Conservation (phyloP, 768 basidiomycete genomes). For the Pleurotus platypus region DNA sequence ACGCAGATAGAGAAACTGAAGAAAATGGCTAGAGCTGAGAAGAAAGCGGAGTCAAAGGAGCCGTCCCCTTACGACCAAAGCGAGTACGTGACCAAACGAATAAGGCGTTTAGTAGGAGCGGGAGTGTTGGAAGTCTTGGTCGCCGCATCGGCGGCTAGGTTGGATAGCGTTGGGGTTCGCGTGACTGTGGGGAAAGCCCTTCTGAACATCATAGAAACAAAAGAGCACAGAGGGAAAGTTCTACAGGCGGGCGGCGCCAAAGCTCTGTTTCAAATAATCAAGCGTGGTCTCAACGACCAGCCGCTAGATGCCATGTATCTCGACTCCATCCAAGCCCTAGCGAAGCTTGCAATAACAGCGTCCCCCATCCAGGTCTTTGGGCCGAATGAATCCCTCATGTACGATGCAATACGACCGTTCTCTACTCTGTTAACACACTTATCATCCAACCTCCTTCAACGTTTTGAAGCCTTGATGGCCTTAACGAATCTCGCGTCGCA, state of each 20-base stretch:
- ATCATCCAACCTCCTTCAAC: slow-evolving; percentile 70
- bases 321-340: slow-evolving; percentile 79
- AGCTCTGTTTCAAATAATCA: slow-evolving; percentile 55
- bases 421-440: slow-evolving; percentile 68
- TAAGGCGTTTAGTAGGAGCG: slow-evolving; percentile 50
- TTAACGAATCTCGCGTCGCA: slow-evolving; percentile 92
- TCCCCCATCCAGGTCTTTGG: slow-evolving; percentile 91
- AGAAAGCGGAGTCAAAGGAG: slow-evolving; percentile 21
- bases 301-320: slow-evolving; percentile 43
- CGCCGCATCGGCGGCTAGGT: slow-evolving; percentile 40
- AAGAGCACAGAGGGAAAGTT: slow-evolving; percentile 71
- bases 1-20: slow-evolving; percentile 77
- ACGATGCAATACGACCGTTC: slow-evolving; percentile 84
- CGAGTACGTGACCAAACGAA: slow-evolving; percentile 58
- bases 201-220: slow-evolving; percentile 73
- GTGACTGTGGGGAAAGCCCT: slow-evolving; percentile 56
- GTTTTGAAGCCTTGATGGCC: slow-evolving; percentile 94
- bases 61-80: slow-evolving; percentile 56
- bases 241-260: slow-evolving; percentile 79
- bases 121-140: slow-evolving; percentile 66
- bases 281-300: slow-evolving; percentile 35
- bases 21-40: slow-evolving; percentile 58
- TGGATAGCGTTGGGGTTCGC: slow-evolving; percentile 66
- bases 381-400: slow-evolving; percentile 68
- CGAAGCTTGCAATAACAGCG: slow-evolving; percentile 90